These are phyloP conservation scores for Cicer bijugum DNA, from an alignment of 306 rosid genomes.

Conservation along the genomic window DNA sequence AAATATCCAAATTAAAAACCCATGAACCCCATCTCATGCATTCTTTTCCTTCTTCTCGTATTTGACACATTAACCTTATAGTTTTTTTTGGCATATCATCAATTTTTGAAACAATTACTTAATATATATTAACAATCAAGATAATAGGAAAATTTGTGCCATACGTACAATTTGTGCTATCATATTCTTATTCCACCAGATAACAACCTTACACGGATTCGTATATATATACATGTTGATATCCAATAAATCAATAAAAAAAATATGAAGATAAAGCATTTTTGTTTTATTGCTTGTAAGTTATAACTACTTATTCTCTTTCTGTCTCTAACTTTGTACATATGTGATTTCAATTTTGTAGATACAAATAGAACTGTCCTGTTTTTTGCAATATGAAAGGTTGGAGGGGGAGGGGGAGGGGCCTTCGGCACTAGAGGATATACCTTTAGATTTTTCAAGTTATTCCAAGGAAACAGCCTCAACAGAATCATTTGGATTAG, in stretches of 20 bases:
- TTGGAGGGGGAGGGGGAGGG: conserved; percentile 31
- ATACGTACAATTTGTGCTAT: conserved; percentile 27
- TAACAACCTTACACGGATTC: conserved; percentile 51
- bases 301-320: conserved; percentile 19
- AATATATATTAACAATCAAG: conserved; percentile 5
- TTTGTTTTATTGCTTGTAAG: conserved; percentile 39
- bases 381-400: conserved; percentile 32
- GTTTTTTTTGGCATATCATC: too few species aligned
- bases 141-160: conserved; percentile 4
- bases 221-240: conserved; percentile 37
- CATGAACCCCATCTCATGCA: too few species aligned
- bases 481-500: conserved; percentile 59
- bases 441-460: conserved; percentile 42
- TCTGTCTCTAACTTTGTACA: conserved; percentile 3
- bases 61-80: too few species aligned
- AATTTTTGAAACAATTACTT: too few species aligned
- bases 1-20: too few species aligned
- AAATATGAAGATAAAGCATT: conserved; percentile 28
- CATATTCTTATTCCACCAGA: conserved; percentile 45
- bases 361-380: conserved; percentile 54
- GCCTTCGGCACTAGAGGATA: conserved; percentile 28
- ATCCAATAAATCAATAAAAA: conserved; percentile 27
- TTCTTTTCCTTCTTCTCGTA: too few species aligned
- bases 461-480: conserved; percentile 64
- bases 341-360: conserved; percentile 43